A percentile compares a stretch with the other conserved stretches of the same genome.
phyloP scores from a whole-genome alignment of 176 grass and related monocot genomes.

The Tillandsia fasciculata region DNA sequence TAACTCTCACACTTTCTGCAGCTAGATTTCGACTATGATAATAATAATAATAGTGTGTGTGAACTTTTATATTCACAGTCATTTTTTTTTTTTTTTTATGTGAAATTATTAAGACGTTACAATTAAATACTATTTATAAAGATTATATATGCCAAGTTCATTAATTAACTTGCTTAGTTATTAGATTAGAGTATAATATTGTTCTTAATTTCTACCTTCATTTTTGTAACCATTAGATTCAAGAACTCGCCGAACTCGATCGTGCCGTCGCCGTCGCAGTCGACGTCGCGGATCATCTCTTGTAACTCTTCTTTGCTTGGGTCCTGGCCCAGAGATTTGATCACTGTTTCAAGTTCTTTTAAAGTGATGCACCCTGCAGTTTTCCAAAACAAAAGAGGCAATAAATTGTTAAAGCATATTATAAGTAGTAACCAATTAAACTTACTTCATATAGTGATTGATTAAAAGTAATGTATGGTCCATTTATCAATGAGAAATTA shows the following conservation, averaged over 20 bases:
- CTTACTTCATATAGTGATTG: background rate
- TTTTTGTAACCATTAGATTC: constrained; percentile 46
- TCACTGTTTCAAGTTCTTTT: constrained; percentile 57
- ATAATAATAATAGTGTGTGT: too few species aligned
- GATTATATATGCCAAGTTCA: background rate
- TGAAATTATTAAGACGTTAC: background rate
- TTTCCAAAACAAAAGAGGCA: background rate
- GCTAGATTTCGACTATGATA: too few species aligned
- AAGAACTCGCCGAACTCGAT: constrained; percentile 83
- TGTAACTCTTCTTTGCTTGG: constrained; percentile 43
- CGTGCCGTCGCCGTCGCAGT: constrained; percentile 67
- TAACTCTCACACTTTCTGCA: too few species aligned
- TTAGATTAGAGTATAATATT: background rate
- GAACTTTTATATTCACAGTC: too few species aligned
- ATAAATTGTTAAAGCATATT: background rate
- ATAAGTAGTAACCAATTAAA: background rate
- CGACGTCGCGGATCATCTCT: constrained; percentile 73
- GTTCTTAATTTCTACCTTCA: constrained; percentile 4
- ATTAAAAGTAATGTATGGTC: background rate
- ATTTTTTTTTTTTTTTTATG: too few species aligned
- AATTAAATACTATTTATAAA: background rate
- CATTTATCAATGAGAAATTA: too few species aligned
- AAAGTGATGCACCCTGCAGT: constrained; percentile 56
- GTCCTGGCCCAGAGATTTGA: constrained; percentile 56
- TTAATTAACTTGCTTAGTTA: background rate